Evolutionary conservation across 2,329 filamentous ascomycete species (phyloP), one percentile per base, ranked within the genome.

Genomic region (Diplodia corticola): DNA sequence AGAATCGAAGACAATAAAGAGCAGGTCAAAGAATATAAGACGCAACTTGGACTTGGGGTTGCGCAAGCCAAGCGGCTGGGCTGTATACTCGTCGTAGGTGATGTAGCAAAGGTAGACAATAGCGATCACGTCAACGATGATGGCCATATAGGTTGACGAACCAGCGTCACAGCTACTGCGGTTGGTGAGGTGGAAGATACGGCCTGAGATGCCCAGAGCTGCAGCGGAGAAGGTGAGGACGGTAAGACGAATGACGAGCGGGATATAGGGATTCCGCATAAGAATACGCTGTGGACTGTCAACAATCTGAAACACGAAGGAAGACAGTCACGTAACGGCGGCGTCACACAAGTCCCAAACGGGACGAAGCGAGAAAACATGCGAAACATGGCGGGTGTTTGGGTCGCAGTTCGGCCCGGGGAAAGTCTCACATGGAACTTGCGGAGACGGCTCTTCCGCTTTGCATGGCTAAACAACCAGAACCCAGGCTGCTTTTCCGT

Each of bases 1-100:
- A 4, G 93, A 93, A 77, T 97, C 94, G 81, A 99, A 97, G 49
- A 98, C 93, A 73, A 99, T 97, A 76, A 99, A 99, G 73, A 97
- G 89, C 3, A 99, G 84, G 78, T 99, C 95, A 66, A 97, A 86
- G 64, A 99, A 87, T 68, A 98, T 91, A 59, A 99, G 86, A 15
- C 91, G 88, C 70, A 96, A 91, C 77, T 99, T 99, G 57, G 92
- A 90, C 66, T 89, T 89, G 10, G 92, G 88, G 6, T 89, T 89
- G 50, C 96, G 90, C 68, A 99, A 82, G 1, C 95, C 95, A 22
- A 99, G 83, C 24, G 96, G 95, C 76, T 96, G 96, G 33, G 92
- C 92, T 5, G 92, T 95, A 79, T 97, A 98, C 80, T 99, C 95
- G 75, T 99, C 95, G 80, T 89, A 96, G 26, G 93, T 96, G 80